Base-by-base conservation (phyloP, 1,139 yeast species). In the Debaryomyces udenii region DNA sequence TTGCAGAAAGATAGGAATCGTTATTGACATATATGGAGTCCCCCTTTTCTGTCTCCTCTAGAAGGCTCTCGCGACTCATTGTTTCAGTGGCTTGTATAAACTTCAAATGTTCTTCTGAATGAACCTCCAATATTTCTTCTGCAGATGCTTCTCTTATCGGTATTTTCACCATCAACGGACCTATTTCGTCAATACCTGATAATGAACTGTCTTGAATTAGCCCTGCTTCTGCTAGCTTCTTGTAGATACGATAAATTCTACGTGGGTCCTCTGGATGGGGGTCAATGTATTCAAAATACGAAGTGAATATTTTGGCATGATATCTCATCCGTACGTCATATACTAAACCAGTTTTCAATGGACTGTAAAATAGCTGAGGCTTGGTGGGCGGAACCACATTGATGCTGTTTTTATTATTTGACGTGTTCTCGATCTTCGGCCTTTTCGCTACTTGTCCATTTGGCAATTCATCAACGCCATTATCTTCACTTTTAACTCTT, bases 251-350 rank as follows among this genome's bases (percentile, higher is more conserved):
- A 63, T 91, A 93, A 35, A 93, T 93, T 51, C 99, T 81, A 47
- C 99, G 79, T 9, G 99, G 99, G 58, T 94, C 99, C 62, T 94
- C 99, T 3, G 99, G 99, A 60, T 94, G 99, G 2, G 99, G 99
- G 58, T 94, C 99, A 38, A 91, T 89, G 62, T 93, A 93, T 61
- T 91, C 97, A 53, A 81, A 87, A 50, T 93, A 89, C 4, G 95
- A 86, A 2, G 96, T 88, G 63, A 87, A 91, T 42, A 93, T 85
- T 59, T 90, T 89, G 31, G 97, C 96, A 59, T 94, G 99, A 62
- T 91, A 93, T 47, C 99, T 76, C 99, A 94, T 93, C 46, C 98
- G 76, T 15, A 91, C 97, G 59, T 94, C 99, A 63, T 94, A 94
- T 46, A 96, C 94, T 15, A 94, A 70, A 0, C 99, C 99, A 0